These are phyloP conservation scores for Coemansia javaensis DNA, from an alignment of 192 early-diverging fungal species.

Conservation along the genomic window DNA sequence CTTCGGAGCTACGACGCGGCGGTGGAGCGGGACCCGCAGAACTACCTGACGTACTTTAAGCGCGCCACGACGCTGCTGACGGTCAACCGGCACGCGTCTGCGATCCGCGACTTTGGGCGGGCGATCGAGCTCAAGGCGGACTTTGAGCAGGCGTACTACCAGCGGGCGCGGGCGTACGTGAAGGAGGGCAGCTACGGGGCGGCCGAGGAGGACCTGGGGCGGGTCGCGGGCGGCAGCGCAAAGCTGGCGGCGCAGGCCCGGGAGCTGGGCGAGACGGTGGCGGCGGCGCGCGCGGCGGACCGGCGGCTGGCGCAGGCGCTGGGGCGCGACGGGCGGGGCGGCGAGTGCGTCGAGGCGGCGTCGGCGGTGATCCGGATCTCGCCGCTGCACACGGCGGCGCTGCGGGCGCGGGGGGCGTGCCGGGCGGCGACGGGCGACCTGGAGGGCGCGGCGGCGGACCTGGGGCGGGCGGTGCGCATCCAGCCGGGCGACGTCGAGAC, in stretches of 20 bases:
- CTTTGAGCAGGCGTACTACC: constrained; percentile 70
- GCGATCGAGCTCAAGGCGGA: constrained; percentile 77
- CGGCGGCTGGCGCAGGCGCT: constrained; percentile 40
- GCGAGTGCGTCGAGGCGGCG: constrained; percentile 52
- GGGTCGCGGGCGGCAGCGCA: constrained; percentile 5
- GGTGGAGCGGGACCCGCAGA: constrained; percentile 67
- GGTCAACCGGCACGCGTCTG: constrained; percentile 64
- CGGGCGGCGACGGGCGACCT: constrained; percentile 67
- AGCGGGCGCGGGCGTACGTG: constrained; percentile 66
- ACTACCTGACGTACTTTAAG: constrained; percentile 84
- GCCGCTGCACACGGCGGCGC: constrained; percentile 54
- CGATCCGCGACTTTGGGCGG: constrained; percentile 75
- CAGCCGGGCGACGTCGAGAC: constrained; percentile 61
- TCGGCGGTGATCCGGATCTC: constrained; percentile 54
- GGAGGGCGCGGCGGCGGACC: constrained; percentile 83
- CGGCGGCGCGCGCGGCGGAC: constrained; percentile 42
- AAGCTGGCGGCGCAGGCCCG: constrained; percentile 16
- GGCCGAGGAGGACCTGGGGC: constrained; percentile 59
- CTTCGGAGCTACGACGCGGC: constrained; percentile 42
- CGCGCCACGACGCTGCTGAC: constrained; percentile 79
- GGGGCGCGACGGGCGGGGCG: constrained; percentile 40
- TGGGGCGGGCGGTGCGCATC: constrained; percentile 69
- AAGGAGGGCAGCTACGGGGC: constrained; percentile 62
- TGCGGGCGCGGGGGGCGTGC: constrained; percentile 67
- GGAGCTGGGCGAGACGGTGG: constrained; percentile 37